These are phyloP conservation scores for Boletellus sp. DNA, from an alignment of 1,284 basidiomycete genomes.

Conservation along the genomic window DNA sequence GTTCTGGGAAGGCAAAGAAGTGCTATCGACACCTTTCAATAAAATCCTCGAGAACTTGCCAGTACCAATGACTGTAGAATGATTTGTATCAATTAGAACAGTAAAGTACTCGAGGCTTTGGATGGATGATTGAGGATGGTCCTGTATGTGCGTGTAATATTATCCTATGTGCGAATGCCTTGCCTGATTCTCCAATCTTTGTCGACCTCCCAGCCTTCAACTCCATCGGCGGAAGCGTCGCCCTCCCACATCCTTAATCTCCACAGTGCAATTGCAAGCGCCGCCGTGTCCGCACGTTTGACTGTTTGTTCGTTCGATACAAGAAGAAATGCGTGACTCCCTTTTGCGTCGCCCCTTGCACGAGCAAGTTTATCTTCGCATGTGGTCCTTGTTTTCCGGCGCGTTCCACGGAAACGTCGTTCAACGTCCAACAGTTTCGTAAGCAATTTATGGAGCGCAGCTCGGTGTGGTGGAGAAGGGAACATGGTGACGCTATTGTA, in stretches of 20 bases:
- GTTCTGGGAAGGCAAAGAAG: slow-evolving; percentile 82
- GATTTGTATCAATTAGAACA: slow-evolving; percentile 17
- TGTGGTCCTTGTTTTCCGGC: background rate
- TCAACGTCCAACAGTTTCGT: slow-evolving; percentile 49
- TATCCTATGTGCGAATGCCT: background rate
- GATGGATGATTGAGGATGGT: no score
- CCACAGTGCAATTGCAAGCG: slow-evolving; percentile 70
- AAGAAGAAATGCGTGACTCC: slow-evolving; percentile 69
- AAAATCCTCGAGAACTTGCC: slow-evolving; percentile 33
- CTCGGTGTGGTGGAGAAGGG: slow-evolving; percentile 55
- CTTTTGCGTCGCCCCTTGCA: slow-evolving; percentile 38
- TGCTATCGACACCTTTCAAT: slow-evolving; percentile 45
- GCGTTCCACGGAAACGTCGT: slow-evolving; percentile 30
- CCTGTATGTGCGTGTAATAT: no score
- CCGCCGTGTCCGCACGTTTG: slow-evolving; percentile 53
- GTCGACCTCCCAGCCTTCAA: slow-evolving; percentile 32
- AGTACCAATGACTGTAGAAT: slow-evolving; percentile 68
- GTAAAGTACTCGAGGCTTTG: background rate
- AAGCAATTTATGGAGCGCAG: slow-evolving; percentile 49
- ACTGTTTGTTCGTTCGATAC: slow-evolving; percentile 47
- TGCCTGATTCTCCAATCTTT: slow-evolving; percentile 22
- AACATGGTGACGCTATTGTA: slow-evolving; percentile 67
- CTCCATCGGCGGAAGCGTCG: slow-evolving; percentile 29
- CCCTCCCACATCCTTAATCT: slow-evolving; percentile 72
- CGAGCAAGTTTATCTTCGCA: slow-evolving; percentile 2